A percentile compares a stretch with the other conserved stretches of the same genome.
phyloP scores from a whole-genome alignment of 2,329 filamentous ascomycete genomes.

The Lecanicillium sp. region DNA sequence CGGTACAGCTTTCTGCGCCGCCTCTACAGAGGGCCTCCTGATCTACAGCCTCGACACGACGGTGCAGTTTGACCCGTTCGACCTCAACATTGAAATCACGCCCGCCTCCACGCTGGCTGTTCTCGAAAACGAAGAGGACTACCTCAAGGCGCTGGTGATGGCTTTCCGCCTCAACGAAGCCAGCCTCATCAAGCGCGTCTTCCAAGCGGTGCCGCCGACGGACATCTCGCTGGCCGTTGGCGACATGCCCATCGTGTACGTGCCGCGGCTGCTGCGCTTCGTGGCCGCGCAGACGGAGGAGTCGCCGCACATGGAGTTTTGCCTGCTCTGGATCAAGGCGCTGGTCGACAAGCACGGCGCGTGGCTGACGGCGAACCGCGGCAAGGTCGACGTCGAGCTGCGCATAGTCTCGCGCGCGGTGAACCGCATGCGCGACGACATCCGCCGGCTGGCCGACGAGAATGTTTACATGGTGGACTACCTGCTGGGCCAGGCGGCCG shows the following conservation, averaged over 20 bases:
- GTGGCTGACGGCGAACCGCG: slow-evolving; percentile 74
- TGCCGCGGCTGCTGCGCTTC: slow-evolving; percentile 76
- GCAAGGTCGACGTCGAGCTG: slow-evolving; percentile 75
- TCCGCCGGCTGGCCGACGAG: slow-evolving; percentile 76
- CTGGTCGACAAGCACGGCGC: slow-evolving; percentile 75
- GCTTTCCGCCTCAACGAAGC: slow-evolving; percentile 90
- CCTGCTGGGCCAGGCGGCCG: slow-evolving; percentile 47
- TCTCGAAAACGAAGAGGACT: slow-evolving; percentile 63
- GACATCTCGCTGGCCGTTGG: slow-evolving; percentile 74
- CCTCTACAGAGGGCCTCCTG: slow-evolving; percentile 86
- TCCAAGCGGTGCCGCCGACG: slow-evolving; percentile 68
- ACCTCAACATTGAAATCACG: slow-evolving; percentile 90
- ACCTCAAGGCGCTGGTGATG: slow-evolving; percentile 91
- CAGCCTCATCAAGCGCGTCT: slow-evolving; percentile 74
- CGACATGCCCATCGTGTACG: slow-evolving; percentile 76
- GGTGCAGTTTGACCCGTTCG: slow-evolving; percentile 89
- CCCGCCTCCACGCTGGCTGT: slow-evolving; percentile 72
- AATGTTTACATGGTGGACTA: slow-evolving; percentile 89
- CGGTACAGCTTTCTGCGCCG: slow-evolving; percentile 85
- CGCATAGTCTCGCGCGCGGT: slow-evolving; percentile 76
- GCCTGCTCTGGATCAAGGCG: slow-evolving; percentile 84
- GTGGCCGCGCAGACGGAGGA: slow-evolving; percentile 83
- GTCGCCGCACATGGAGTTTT: slow-evolving; percentile 91
- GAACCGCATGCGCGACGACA: slow-evolving; percentile 70
- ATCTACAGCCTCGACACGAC: slow-evolving; percentile 86